Base-by-base conservation (phyloP, 805 yeast genomes). In the Starmera caribaea region DNA sequence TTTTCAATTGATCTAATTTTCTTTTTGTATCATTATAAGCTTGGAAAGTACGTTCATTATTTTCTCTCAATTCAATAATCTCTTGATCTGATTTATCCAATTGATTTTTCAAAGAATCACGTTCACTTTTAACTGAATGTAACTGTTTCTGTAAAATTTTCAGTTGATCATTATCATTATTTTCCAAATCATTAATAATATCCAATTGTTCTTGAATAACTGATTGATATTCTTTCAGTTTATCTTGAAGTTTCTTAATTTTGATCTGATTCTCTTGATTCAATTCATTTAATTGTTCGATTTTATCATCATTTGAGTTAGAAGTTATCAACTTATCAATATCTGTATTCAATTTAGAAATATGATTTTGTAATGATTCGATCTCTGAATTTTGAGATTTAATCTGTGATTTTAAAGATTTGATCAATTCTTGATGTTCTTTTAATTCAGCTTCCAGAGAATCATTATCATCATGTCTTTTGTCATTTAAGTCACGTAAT, bases 41-140 rank as follows among this genome's bases (percentile, higher is more conserved):
- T 40, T 38, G 50, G 35, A 41, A 46, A 15, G 63, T 45, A 5
- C 49, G 40, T 10, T 59, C 61, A 36, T 57, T 61, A 41, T 64
- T 65, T 4, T 50, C 45, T 39, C 55, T 53, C 15, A 65, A 44
- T 7, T 38, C 41, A 4, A 51, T 44, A 9, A 54, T 46, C 16
- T 48, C 43, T 8, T 44, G 41, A 14, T 60, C 60, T 10, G 47
- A 40, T 16, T 46, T 45, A 3, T 41, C 35, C 4, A 51, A 31
- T 27, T 51, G 45, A 4, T 41, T 41, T 39, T 47, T 47, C 24
- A 62, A 40, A 1, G 49, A 35, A 14, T 54, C 53, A 12, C 55
- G 41, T 33, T 62, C 62, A 2, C 53, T 38, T 16, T 55, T 57
- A 1, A 58, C 45, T 24, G 41, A 41, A 16, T 55, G 52, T 32